Evolutionary conservation across 1,139 yeast genomes (phyloP).

Genomic region (Suhomyces taliae): DNA sequence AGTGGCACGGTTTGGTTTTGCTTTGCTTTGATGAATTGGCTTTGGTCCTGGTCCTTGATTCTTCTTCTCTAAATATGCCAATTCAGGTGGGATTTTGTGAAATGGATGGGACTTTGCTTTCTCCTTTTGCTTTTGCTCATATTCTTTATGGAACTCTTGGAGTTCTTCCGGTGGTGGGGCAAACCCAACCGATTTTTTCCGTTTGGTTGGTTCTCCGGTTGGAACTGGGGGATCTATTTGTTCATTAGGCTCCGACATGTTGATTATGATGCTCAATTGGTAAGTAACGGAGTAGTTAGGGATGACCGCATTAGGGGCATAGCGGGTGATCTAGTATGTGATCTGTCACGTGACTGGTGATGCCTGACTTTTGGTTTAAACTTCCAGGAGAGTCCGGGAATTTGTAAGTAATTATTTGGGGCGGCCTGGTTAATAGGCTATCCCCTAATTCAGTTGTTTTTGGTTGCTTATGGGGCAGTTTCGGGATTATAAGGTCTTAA

Average conservation of each 20-base stretch:
- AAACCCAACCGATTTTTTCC: constrained; percentile 41
- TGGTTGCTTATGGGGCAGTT: too few relatives aligned
- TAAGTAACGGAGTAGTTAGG: not conserved
- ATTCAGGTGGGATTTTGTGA: constrained; percentile 47
- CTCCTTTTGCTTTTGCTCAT: constrained; percentile 28
- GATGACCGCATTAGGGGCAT: not conserved
- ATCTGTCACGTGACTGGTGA: too few relatives aligned
- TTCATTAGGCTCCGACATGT: constrained; percentile 1
- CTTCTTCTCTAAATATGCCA: constrained; percentile 36
- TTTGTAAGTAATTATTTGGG: too few relatives aligned
- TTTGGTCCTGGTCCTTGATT: constrained; percentile 28
- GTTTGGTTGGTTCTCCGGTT: not conserved
- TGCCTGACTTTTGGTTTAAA: too few relatives aligned
- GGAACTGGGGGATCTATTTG: not conserved
- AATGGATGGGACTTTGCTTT: constrained; percentile 33
- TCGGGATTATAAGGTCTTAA: too few relatives aligned
- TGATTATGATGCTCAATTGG: not conserved
- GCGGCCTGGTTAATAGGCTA: too few relatives aligned
- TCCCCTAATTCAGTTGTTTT: too few relatives aligned
- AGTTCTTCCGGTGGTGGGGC: constrained; percentile 44
- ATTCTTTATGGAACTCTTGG: constrained; percentile 32
- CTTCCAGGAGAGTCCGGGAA: too few relatives aligned
- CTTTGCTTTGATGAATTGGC: constrained; percentile 9
- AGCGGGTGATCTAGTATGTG: not conserved
- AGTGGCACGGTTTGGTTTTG: constrained; percentile 1